Evolutionary conservation across 1,284 basidiomycete species (phyloP).

Genomic region (Puccinia polysora): DNA sequence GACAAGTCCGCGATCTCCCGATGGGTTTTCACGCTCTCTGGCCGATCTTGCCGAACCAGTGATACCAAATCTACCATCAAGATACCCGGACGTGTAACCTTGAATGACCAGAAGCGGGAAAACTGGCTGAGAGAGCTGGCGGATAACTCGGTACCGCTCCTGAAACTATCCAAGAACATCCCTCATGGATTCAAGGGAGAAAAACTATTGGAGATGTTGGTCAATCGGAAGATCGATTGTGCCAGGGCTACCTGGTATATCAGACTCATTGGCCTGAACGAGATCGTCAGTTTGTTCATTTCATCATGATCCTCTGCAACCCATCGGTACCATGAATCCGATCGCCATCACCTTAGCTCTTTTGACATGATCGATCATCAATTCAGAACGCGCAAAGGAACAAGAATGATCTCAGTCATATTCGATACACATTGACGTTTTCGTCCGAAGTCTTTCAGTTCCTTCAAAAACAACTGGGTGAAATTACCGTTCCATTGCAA

Average conservation of each 20-base stretch:
- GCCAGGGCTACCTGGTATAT: conserved; percentile 91
- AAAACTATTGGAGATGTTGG: conserved; percentile 81
- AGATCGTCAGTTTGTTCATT: conserved; percentile 63
- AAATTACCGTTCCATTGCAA: conserved; percentile 75
- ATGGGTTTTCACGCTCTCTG: not conserved
- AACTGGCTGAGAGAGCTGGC: conserved; percentile 88
- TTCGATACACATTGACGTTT: conserved; percentile 37
- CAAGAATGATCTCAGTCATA: conserved; percentile 42
- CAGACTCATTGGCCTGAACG: conserved; percentile 86
- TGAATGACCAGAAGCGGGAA: conserved; percentile 80
- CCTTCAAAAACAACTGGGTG: conserved; percentile 78
- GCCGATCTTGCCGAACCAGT: conserved; percentile 53
- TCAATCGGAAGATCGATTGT: conserved; percentile 73
- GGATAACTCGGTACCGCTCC: conserved; percentile 77
- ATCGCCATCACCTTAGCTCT: not conserved
- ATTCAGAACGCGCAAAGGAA: conserved; percentile 39
- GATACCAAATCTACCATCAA: conserved; percentile 42
- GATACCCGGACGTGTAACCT: conserved; percentile 63
- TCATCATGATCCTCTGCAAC: not conserved
- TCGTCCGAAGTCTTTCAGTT: conserved; percentile 55
- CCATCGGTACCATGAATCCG: not conserved
- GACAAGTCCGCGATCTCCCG: too few species aligned
- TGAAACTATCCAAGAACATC: conserved; percentile 78
- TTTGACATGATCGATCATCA: not conserved
- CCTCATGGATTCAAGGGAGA: conserved; percentile 90